Conservation (phyloP, 306 rosid species). For the Trifolium subterraneum region DNA sequence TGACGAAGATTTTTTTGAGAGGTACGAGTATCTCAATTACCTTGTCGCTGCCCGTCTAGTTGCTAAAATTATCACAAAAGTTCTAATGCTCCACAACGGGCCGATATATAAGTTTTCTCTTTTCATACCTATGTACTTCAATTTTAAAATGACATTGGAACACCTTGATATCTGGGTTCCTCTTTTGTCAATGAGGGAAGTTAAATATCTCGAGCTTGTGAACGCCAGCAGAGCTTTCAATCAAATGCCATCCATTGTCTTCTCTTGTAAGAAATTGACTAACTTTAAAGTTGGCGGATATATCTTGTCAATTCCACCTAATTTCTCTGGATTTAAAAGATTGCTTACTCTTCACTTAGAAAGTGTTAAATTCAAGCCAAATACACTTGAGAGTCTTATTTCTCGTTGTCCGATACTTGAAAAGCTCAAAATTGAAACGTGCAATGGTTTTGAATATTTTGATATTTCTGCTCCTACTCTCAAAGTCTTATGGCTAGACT, state of each 20-base stretch:
- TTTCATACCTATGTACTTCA: rapidly evolving
- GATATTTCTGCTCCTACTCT: too few relatives aligned
- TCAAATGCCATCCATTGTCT: slow-evolving; percentile 8
- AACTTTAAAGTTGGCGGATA: background rate
- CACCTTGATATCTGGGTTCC: slow-evolving; percentile 7
- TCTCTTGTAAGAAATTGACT: slow-evolving; percentile 20
- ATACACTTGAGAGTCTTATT: too few relatives aligned
- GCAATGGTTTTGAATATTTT: too few relatives aligned
- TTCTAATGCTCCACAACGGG: slow-evolving; percentile 23
- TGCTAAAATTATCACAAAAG: background rate
- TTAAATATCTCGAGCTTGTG: slow-evolving; percentile 1
- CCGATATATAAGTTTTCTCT: slow-evolving; percentile 15
- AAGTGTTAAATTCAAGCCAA: background rate
- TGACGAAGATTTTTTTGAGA: background rate
- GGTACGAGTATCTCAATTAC: background rate
- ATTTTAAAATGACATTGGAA: background rate
- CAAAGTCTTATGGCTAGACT: too few relatives aligned
- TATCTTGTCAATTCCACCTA: background rate
- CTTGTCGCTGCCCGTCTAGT: background rate
- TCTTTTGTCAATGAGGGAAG: background rate
- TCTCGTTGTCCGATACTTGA: too few relatives aligned
- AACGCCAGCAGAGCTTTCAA: rapidly evolving
- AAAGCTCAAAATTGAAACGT: too few relatives aligned
- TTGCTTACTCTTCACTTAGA: background rate
- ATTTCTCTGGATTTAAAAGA: slow-evolving; percentile 23